These are phyloP conservation scores for Neltuma alba DNA, from an alignment of 306 rosid genomes.

Conservation along the genomic window DNA sequence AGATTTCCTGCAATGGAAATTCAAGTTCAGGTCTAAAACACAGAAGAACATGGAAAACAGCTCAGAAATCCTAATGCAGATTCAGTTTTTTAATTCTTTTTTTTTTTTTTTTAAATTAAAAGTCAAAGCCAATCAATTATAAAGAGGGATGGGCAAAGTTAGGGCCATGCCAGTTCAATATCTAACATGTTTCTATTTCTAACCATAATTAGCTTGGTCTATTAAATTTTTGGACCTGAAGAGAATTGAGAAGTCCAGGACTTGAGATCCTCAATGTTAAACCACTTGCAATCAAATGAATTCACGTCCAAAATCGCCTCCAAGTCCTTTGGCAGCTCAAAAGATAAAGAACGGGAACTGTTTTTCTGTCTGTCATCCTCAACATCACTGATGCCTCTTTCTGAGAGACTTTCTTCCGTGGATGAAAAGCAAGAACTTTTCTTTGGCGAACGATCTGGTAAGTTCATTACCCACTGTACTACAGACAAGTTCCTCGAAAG, in stretches of 20 bases:
- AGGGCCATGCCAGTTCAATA: not conserved
- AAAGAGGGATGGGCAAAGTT: not conserved
- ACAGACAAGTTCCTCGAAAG: slow-evolving; percentile 65
- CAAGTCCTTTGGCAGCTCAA: slow-evolving; percentile 55
- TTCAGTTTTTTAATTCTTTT: too few relatives aligned
- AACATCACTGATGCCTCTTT: slow-evolving; percentile 42
- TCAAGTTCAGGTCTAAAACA: slow-evolving; percentile 11
- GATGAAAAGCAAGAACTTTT: slow-evolving; percentile 51
- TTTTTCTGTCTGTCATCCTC: slow-evolving; percentile 42
- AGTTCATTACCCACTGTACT: slow-evolving; percentile 88
- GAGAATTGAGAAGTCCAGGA: slow-evolving; percentile 73
- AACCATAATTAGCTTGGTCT: not conserved
- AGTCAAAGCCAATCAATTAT: not conserved
- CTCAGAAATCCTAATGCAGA: not conserved
- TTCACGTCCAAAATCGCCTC: slow-evolving; percentile 45
- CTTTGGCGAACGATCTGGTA: slow-evolving; percentile 78
- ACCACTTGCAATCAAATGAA: slow-evolving; percentile 65
- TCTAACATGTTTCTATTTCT: too few relatives aligned
- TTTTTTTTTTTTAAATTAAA: too few relatives aligned
- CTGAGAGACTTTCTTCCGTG: slow-evolving; percentile 38
- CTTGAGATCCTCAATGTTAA: slow-evolving; percentile 63
- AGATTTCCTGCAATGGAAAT: slow-evolving; percentile 60
- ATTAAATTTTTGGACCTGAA: slow-evolving; percentile 52
- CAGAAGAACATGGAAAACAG: not conserved
- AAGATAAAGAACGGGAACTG: slow-evolving; percentile 39